Evolutionary conservation across 2,329 filamentous ascomycete species (phyloP), one percentile per base, ranked within the genome.

Genomic region (Beauveria brongniartii): DNA sequence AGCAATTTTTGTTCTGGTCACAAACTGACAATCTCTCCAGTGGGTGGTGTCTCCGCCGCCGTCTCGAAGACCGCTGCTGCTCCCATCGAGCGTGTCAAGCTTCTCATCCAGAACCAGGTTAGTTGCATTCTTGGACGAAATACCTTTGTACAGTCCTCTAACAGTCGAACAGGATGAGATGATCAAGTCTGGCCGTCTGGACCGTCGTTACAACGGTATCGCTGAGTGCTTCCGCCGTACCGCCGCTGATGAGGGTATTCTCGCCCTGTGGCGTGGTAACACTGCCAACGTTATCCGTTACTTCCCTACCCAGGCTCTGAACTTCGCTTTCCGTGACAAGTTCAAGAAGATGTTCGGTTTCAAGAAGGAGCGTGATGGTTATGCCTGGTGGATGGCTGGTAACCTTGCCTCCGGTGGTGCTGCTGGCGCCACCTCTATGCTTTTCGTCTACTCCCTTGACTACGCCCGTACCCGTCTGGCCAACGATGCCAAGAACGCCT

Each of bases 201-300:
- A 95, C 86, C 89, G 88, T 82, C 95, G 93, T 82, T 99, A 97
- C 87, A 81, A 82, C 73, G 94, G 94, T 79, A 97, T 99, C 77
- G 74, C 67, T 65, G 94, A 99, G 79, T 97, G 94, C 86, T 99
- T 99, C 89, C 83, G 82, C 74, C 91, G 94, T 78, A 97, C 94
- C 77, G 85, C 85, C 68, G 87, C 87, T 74, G 84, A 90, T 69
- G 94, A 99, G 86, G 94, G 94, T 90, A 81, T 94, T 73, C 88
- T 94, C 80, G 88, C 93, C 69, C 86, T 99, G 74, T 99, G 94
- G 94, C 88, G 94, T 88, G 94, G 94, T 82, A 99, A 99, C 91
- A 99, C 94, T 78, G 94, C 94, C 91, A 99, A 99, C 89, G 94
- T 99, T 81, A 96, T 99, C 87, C 94, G 94, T 90, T 99, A 99